Evolutionary conservation across 768 basidiomycete species (phyloP), one percentile per base, ranked within the genome.

Genomic region (Phylloporus arenicola): DNA sequence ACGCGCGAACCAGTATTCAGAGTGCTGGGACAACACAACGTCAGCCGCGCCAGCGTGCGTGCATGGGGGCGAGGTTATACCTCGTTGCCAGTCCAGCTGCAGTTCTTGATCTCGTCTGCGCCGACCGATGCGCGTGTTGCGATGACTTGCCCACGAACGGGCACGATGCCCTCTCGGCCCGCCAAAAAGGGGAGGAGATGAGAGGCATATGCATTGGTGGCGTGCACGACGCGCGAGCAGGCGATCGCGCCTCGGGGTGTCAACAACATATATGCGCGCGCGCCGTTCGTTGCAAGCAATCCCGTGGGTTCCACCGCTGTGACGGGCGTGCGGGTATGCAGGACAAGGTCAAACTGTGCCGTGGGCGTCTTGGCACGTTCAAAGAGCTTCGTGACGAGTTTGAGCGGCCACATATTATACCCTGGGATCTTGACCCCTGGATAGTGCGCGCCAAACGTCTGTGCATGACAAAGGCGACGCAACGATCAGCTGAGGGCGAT

Each of bases 1-100:
- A 13, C 89, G 75, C n/a, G 87, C 83, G 61, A 92, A 90, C 86
- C 86, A 91, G 62, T 92, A 92, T 56, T 88, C 84, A 59, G 71
- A 77, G 25, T 25, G 25, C 25, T 25, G 25, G 3, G 7, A 25
- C 25, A 25, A 25, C 25, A 25, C 25, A 25, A 7, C 4, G 25
- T 25, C 25, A 25, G 25, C 25, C 25, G 25, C 7, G 25, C 25
- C 25, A 7, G 25, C 25, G 25, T 25, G 7, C 25, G 7, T 25
- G 7, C 25, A 25, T 25, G 25, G 25, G 25, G 25, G 7, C 25
- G 25, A 25, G 25, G 25, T 7, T 25, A 25, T 33, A 68, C 67
- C 44, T 60, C 74, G 53, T 72, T 68, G 49, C 68, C 79, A 53
- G 54, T 69, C 81, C 79, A 83, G 3, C 77, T 67, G 37, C 63